Evolutionary conservation across 1,284 basidiomycete genomes (phyloP).

Genomic region (Meripilus lineatus): DNA sequence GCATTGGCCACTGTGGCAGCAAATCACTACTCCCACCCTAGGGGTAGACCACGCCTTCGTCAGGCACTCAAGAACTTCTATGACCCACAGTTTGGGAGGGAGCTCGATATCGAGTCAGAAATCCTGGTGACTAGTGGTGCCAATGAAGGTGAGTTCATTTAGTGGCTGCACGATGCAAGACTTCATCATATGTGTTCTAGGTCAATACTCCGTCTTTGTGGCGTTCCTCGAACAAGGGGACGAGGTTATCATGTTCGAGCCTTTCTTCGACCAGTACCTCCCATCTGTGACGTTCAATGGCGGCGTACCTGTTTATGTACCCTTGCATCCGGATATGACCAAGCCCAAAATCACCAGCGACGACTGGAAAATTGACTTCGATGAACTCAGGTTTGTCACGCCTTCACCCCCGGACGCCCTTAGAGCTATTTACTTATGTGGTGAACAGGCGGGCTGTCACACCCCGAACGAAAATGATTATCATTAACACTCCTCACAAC

Average conservation of each 20-base stretch:
- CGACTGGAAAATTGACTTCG: slow-evolving; percentile 86
- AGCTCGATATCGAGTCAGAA: slow-evolving; percentile 82
- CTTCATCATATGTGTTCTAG: slow-evolving; percentile 32
- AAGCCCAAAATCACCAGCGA: slow-evolving; percentile 58
- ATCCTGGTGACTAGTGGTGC: slow-evolving; percentile 95
- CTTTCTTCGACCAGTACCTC: slow-evolving; percentile 96
- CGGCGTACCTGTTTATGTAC: slow-evolving; percentile 91
- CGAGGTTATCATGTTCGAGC: slow-evolving; percentile 98
- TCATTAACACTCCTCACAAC: slow-evolving; percentile 95
- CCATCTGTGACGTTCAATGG: slow-evolving; percentile 91
- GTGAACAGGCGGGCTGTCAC: slow-evolving; percentile 68
- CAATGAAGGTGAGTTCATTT: slow-evolving; percentile 70
- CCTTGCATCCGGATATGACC: slow-evolving; percentile 79
- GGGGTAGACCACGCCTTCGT: slow-evolving; percentile 80
- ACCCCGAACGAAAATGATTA: slow-evolving; percentile 86
- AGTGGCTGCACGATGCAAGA: neutral
- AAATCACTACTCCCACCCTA: slow-evolving; percentile 91
- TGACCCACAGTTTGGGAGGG: slow-evolving; percentile 63
- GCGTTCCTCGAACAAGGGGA: slow-evolving; percentile 89
- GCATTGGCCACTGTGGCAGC: slow-evolving; percentile 65
- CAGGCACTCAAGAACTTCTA: slow-evolving; percentile 83
- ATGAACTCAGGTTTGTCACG: slow-evolving; percentile 68
- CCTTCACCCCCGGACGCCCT: neutral
- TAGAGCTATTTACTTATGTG: slow-evolving; percentile 1
- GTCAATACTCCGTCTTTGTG: slow-evolving; percentile 85